A percentile compares a stretch with the other conserved stretches of the same genome.
phyloP scores from a whole-genome alignment of 1,284 basidiomycete species.

The Neolentinus lepideus region DNA sequence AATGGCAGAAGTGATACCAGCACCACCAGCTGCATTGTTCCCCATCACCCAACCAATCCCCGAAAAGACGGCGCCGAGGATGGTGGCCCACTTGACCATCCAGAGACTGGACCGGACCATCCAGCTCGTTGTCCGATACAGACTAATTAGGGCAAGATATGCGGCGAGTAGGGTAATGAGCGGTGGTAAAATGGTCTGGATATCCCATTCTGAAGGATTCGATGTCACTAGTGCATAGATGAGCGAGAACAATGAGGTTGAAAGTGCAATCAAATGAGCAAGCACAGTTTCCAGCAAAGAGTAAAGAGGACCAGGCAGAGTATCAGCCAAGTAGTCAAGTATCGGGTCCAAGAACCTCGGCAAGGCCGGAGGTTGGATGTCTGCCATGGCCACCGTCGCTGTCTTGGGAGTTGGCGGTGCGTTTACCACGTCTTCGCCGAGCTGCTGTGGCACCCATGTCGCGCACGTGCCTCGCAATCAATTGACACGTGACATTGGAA shows the following conservation, averaged over 20 bases:
- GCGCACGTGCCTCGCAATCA: background rate
- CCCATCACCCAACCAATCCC: constrained; percentile 46
- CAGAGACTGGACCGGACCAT: constrained; percentile 57
- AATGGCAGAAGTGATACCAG: constrained; percentile 28
- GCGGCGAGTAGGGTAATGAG: constrained; percentile 63
- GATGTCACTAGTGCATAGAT: constrained; percentile 38
- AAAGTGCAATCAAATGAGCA: constrained; percentile 44
- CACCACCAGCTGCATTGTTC: constrained; percentile 8
- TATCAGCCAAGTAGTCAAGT: constrained; percentile 44
- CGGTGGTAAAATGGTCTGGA: constrained; percentile 62
- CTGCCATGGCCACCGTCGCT: background rate
- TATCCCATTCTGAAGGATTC: constrained; percentile 53
- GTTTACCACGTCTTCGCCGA: background rate
- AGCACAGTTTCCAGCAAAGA: constrained; percentile 41
- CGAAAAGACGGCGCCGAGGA: constrained; percentile 45
- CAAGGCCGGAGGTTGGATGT: constrained; percentile 21
- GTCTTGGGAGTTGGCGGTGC: background rate
- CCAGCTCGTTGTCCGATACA: constrained; percentile 73
- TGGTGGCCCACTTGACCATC: constrained; percentile 68
- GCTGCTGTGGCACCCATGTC: background rate
- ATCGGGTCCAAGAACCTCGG: constrained; percentile 42
- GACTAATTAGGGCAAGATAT: constrained; percentile 63
- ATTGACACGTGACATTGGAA: background rate
- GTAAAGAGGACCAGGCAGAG: constrained; percentile 50
- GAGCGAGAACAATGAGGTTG: constrained; percentile 41